Conservation (phyloP, 768 basidiomycete species). For the Russula sp. region DNA sequence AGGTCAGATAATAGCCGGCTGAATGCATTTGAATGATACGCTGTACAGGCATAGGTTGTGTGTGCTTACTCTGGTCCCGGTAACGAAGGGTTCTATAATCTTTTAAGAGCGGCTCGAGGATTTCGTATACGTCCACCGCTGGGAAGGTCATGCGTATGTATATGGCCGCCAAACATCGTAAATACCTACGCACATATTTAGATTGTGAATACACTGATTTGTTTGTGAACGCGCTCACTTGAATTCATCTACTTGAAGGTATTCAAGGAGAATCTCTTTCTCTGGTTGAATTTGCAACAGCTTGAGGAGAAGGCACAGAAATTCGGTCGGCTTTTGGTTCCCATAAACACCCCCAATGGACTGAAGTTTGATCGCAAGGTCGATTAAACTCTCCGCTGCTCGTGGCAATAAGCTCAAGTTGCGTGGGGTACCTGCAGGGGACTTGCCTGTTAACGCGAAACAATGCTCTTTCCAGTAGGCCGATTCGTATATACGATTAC, state of each 20-base stretch:
- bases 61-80: conserved; percentile 67
- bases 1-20: conserved; percentile 86
- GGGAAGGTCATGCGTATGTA: conserved; percentile 95
- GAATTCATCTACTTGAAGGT: conserved; percentile 95
- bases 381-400: conserved; percentile 87
- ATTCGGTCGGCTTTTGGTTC: conserved; percentile 93
- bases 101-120: conserved; percentile 90
- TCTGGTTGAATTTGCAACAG: conserved; percentile 96
- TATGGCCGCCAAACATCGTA: conserved; percentile 88
- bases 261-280: conserved; percentile 95
- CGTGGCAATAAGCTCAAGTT: background rate
- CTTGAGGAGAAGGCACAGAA: conserved; percentile 88
- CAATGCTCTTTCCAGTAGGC: conserved; percentile 98
- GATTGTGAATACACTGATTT: background rate
- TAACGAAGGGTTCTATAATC: conserved; percentile 89
- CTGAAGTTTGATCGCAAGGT: conserved; percentile 81
- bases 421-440: background rate
- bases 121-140: conserved; percentile 85
- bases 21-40: conserved; percentile 14
- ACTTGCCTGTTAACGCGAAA: conserved; percentile 88
- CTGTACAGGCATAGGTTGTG: background rate
- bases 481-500: conserved; percentile 94
- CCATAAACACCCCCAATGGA: conserved; percentile 92
- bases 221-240: conserved; percentile 58
- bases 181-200: conserved; percentile 56